Conservation (phyloP, 2,329 filamentous ascomycete species). For the Hymenoscyphus fraxineus region DNA sequence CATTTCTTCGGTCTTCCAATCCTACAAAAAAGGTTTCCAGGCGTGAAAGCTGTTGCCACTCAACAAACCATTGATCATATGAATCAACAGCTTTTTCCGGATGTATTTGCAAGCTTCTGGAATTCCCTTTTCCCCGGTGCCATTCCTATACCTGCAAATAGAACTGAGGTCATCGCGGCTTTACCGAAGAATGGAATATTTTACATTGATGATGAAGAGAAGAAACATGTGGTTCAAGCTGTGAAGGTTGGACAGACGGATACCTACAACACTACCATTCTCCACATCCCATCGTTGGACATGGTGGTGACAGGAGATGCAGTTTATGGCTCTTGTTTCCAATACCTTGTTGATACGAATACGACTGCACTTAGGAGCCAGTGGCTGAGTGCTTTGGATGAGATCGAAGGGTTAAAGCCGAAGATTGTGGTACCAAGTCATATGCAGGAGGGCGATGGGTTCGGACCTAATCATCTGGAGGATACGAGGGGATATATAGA, state of each 20-base stretch:
- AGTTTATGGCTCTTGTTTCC: slow-evolving; percentile 38
- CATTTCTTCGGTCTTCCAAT: slow-evolving; percentile 38
- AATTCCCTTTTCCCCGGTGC: slow-evolving; percentile 27
- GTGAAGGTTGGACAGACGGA: slow-evolving; percentile 27
- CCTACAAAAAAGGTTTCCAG: slow-evolving; percentile 34
- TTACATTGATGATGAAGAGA: slow-evolving; percentile 19
- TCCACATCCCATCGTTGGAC: slow-evolving; percentile 36
- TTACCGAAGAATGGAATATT: slow-evolving; percentile 20
- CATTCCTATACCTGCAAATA: slow-evolving; percentile 20
- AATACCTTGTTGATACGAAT: slow-evolving; percentile 36
- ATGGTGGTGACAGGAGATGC: slow-evolving; percentile 40
- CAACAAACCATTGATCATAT: slow-evolving; percentile 8
- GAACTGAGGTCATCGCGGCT: slow-evolving; percentile 18
- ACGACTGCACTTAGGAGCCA: slow-evolving; percentile 20
- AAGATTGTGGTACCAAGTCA: slow-evolving; percentile 3
- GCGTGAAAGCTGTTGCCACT: slow-evolving; percentile 24
- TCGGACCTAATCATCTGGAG: neutral
- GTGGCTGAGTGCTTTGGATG: neutral
- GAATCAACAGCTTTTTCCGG: slow-evolving; percentile 20
- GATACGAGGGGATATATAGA: neutral
- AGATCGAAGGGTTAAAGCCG: neutral
- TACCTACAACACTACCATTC: slow-evolving; percentile 34
- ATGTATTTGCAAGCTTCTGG: slow-evolving; percentile 24
- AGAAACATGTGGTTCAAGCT: slow-evolving; percentile 17
- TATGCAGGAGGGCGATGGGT: neutral